These are phyloP conservation scores for Phellopilus nigrolimitatus DNA, from an alignment of 1,284 basidiomycete species.

Conservation along the genomic window DNA sequence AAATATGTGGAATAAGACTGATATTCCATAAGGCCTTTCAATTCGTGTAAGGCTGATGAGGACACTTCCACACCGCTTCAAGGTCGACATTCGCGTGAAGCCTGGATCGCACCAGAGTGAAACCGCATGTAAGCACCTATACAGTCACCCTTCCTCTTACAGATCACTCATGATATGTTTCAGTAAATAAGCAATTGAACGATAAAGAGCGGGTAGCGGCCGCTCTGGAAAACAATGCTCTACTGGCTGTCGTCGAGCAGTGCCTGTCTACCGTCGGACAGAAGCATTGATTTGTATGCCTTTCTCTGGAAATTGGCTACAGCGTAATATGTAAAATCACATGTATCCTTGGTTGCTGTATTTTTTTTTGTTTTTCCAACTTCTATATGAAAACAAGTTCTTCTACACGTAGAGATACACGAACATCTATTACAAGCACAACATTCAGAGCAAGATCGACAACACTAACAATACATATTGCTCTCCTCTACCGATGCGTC, in stretches of 20 bases:
- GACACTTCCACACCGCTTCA: slow-evolving; percentile 88
- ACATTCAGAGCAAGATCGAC: slow-evolving; percentile 2
- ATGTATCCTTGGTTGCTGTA: slow-evolving; percentile 1
- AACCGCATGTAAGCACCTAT: slow-evolving; percentile 57
- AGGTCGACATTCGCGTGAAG: slow-evolving; percentile 91
- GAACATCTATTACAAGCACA: neutral
- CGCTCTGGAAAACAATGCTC: slow-evolving; percentile 87
- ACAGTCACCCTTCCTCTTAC: neutral
- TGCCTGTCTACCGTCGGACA: slow-evolving; percentile 56
- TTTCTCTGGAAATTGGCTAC: neutral
- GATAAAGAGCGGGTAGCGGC: slow-evolving; percentile 99
- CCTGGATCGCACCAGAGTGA: slow-evolving; percentile 96
- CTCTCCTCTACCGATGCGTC: slow-evolving; percentile 7
- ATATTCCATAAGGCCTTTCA: slow-evolving; percentile 63
- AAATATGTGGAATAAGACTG: neutral
- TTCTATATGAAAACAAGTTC: neutral
- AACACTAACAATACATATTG: neutral
- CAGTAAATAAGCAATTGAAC: slow-evolving; percentile 98
- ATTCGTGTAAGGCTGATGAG: slow-evolving; percentile 90
- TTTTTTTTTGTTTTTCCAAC: neutral
- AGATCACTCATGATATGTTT: neutral
- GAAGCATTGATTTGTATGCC: slow-evolving; percentile 1
- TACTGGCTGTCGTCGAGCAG: slow-evolving; percentile 86
- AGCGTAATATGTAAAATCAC: neutral
- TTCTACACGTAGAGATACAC: neutral